Evolutionary conservation across 2,329 filamentous ascomycete genomes (phyloP).

Genomic region (Fusarium sp.): DNA sequence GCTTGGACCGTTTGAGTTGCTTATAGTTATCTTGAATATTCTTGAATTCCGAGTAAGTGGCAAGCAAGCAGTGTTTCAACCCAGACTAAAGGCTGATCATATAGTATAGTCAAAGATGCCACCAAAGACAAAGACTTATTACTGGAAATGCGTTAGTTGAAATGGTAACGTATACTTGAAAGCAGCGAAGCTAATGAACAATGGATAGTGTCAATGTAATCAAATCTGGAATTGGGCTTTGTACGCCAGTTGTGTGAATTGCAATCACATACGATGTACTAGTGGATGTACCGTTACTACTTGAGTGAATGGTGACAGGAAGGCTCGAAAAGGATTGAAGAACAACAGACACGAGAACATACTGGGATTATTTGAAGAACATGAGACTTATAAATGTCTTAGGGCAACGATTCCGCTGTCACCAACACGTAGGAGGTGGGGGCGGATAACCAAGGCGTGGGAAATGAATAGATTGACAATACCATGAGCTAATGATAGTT

Average conservation of each 20-base stretch:
- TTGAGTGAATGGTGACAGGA: background rate
- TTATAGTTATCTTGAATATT: background rate
- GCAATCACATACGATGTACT: constrained; percentile 10
- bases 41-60: background rate
- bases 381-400: background rate
- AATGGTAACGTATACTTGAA: too few relatives aligned
- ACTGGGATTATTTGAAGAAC: background rate
- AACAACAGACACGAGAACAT: too few relatives aligned
- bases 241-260: constrained; percentile 8
- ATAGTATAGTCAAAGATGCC: background rate
- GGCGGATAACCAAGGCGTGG: background rate
- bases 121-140: background rate
- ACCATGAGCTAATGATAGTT: too few relatives aligned
- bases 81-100: background rate
- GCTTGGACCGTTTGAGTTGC: background rate
- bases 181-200: background rate
- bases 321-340: too few relatives aligned
- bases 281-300: background rate
- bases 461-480: background rate
- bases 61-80: background rate
- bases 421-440: background rate
- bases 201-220: constrained; percentile 2
- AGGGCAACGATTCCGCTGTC: too few relatives aligned
- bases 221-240: constrained; percentile 9
- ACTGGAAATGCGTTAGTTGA: constrained; percentile 14